Evolutionary conservation across 148 eudicot genomes (phyloP).

Genomic region (Talinum fruticosum): DNA sequence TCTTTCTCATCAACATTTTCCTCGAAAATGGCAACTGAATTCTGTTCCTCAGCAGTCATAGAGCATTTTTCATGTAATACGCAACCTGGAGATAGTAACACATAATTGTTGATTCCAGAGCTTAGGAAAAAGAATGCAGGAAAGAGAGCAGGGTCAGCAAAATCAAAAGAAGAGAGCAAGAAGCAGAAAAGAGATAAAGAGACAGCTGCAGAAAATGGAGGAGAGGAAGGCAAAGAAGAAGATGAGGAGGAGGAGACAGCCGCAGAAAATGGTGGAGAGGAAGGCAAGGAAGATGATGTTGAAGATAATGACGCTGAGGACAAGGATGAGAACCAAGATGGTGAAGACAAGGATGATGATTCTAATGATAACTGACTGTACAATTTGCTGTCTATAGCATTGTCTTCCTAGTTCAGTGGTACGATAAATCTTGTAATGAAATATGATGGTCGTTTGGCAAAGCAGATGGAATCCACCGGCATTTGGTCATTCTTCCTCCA

Average conservation of each 20-base stretch:
- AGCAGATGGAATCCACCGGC: background rate
- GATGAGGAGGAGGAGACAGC: constrained; percentile 15
- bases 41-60: background rate
- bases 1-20: background rate
- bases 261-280: background rate
- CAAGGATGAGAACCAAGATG: constrained; percentile 1
- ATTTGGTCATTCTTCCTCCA: background rate
- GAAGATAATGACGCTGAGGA: constrained; percentile 10
- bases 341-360: constrained; percentile 26
- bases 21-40: background rate
- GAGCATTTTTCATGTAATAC: background rate
- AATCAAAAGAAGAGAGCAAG: constrained; percentile 46
- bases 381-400: background rate
- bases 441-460: background rate
- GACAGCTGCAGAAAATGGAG: constrained; percentile 34
- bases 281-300: background rate
- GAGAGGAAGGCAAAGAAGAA: constrained; percentile 24
- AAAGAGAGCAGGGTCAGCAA: constrained; percentile 52
- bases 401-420: background rate
- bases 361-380: constrained; percentile 19
- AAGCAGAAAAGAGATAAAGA: constrained; percentile 41
- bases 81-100: background rate
- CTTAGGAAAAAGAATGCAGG: constrained; percentile 53
- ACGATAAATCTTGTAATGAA: background rate
- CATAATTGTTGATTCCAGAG: constrained; percentile 32